These are phyloP conservation scores for Magnusiomyces paraingens DNA, from an alignment of 1,139 yeast genomes.

Conservation along the genomic window DNA sequence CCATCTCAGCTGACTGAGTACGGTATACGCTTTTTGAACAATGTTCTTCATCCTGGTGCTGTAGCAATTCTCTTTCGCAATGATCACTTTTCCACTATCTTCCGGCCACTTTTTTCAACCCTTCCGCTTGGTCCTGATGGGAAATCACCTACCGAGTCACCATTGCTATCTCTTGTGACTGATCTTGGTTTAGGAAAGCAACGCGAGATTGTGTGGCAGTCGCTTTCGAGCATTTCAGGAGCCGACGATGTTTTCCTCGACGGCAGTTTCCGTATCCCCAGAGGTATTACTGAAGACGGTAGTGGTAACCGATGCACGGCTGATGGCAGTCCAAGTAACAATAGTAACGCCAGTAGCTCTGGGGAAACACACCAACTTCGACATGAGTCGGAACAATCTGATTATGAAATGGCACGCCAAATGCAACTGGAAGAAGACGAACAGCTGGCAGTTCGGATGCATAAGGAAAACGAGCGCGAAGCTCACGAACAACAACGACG, in stretches of 20 bases:
- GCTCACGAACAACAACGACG: slow-evolving; percentile 10
- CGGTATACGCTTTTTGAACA: slow-evolving; percentile 46
- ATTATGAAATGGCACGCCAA: slow-evolving; percentile 43
- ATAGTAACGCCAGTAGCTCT: background rate
- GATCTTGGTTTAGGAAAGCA: slow-evolving; percentile 57
- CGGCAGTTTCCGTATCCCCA: slow-evolving; percentile 37
- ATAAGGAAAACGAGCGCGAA: slow-evolving; percentile 15
- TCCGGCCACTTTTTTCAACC: slow-evolving; percentile 39
- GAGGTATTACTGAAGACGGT: slow-evolving; percentile 10
- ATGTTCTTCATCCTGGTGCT: slow-evolving; percentile 41
- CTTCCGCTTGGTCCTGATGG: background rate
- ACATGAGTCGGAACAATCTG: slow-evolving; percentile 25
- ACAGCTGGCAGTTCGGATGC: slow-evolving; percentile 42
- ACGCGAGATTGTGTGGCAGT: slow-evolving; percentile 65
- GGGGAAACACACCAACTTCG: background rate
- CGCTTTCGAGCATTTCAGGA: slow-evolving; percentile 60
- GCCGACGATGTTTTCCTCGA: slow-evolving; percentile 58
- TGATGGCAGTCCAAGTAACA: background rate
- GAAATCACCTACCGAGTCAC: slow-evolving; percentile 30
- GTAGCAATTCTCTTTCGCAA: slow-evolving; percentile 72
- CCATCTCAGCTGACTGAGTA: slow-evolving; percentile 63
- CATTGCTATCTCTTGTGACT: slow-evolving; percentile 57
- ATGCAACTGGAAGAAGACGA: slow-evolving; percentile 62
- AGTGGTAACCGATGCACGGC: background rate
- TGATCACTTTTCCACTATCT: slow-evolving; percentile 73